Conservation (phyloP, 169 alveolate species). For the Eimeria necatrix region DNA sequence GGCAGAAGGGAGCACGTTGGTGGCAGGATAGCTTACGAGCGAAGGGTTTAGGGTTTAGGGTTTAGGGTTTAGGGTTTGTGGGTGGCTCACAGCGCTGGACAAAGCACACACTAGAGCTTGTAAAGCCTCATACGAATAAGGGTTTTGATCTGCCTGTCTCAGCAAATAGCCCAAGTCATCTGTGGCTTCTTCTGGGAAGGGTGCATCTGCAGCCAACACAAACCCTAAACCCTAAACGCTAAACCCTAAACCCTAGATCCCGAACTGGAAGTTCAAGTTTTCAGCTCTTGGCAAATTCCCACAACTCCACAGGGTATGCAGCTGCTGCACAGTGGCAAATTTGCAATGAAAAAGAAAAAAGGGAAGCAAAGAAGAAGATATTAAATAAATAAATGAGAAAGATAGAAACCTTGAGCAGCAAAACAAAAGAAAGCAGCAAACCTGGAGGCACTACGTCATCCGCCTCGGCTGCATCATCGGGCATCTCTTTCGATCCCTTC, state of each 20-base stretch:
- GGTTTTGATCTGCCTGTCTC: constrained; percentile 65
- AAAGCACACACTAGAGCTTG: constrained; percentile 76
- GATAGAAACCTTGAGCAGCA: background rate
- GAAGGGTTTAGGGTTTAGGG: constrained; percentile 12
- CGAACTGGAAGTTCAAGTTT: too few species aligned
- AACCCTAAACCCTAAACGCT: constrained; percentile 4
- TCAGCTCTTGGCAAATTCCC: too few species aligned
- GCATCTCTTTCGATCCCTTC: constrained; percentile 44
- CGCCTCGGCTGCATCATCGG: constrained; percentile 64
- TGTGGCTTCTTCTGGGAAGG: background rate
- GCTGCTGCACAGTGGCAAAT: too few species aligned
- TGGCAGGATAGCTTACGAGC: background rate
- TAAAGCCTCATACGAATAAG: constrained; percentile 75
- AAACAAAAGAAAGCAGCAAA: background rate
- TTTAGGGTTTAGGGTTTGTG: background rate
- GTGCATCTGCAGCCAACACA: background rate
- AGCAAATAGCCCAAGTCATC: constrained; percentile 52
- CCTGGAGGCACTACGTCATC: constrained; percentile 62
- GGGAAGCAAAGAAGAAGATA: background rate
- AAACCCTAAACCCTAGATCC: background rate
- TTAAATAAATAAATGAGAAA: too few species aligned
- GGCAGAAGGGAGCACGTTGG: background rate
- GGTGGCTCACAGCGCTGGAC: constrained; percentile 44
- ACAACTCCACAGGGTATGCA: too few species aligned
- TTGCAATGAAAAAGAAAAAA: background rate